phyloP scores from a whole-genome alignment of 768 basidiomycete genomes.

The Psilocybe azurescens region DNA sequence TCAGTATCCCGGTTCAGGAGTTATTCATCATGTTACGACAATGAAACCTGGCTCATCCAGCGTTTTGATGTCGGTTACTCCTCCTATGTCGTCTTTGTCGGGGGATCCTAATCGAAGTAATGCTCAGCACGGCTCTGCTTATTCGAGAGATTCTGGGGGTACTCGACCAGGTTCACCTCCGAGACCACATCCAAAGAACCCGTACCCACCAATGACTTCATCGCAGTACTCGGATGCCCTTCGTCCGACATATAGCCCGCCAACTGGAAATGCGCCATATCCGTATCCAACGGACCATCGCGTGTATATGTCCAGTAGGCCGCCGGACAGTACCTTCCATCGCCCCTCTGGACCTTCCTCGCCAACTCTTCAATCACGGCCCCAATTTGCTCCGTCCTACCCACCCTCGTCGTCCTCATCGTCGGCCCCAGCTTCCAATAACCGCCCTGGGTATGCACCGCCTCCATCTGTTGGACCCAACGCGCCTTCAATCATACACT shows the following conservation, averaged over 20 bases:
- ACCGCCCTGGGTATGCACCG: constrained; percentile 9
- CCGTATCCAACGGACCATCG: constrained; percentile 9
- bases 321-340: constrained; percentile 1
- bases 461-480: constrained; percentile 8
- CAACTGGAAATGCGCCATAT: neutral
- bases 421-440: neutral
- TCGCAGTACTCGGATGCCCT: constrained; percentile 2
- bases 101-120: constrained; percentile 8
- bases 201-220: constrained; percentile 3
- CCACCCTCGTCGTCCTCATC: neutral
- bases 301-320: constrained; percentile 2
- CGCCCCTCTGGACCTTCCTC: constrained; percentile 2
- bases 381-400: neutral
- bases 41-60: neutral
- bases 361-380: neutral
- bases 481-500: constrained; percentile 20
- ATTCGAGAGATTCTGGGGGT: constrained; percentile 4
- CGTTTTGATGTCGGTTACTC: neutral
- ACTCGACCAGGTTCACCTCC: neutral
- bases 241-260: constrained; percentile 10
- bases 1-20: constrained; percentile 23
- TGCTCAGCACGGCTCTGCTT: neutral
- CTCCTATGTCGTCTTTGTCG: constrained; percentile 27
- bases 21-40: constrained; percentile 7
- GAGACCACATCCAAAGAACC: constrained; percentile 1